Evolutionary conservation across 2,329 filamentous ascomycete species (phyloP), one percentile per base, ranked within the genome.

Genomic region (Colletotrichum musicola): DNA sequence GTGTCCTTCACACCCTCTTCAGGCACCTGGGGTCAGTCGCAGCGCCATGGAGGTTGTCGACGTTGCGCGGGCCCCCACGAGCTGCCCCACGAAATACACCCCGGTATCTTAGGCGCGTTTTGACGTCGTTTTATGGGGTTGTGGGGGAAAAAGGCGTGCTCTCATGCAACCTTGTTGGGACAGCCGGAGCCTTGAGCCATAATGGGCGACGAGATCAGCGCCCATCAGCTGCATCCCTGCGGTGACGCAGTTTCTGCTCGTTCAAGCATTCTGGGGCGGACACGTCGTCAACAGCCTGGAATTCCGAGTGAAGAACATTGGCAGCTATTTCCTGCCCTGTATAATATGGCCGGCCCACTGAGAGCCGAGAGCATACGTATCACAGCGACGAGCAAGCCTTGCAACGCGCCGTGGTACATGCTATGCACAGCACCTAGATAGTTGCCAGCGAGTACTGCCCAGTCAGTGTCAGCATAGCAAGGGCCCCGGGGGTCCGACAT

Each of bases 91-190:
- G 40, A 64, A 64, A 55, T 46, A 55, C 50, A 65, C 61, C 65
- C 65, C 65, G 56, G 65, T 42, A 59, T 60, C 55, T 42, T 40
- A 46, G 51, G 62, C 30, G 56, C 63, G 67, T 57, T 68, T 69
- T 67, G 57, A 68, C 67, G 61, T 69, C 55, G 65, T 69, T 69
- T 69, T 69, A 71, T 69, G 68, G 68, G 57, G 65, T 69, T 71
- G 64, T 69, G 64, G 68, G 61, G 68, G 51, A 53, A 68, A 53
- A 68, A 53, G 30, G 47, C 51, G 56, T 64, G 65, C 60, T 40
- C 58, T 62, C 56, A 69, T 66, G 56, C 65, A 65, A 69, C 68
- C 65, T 69, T 58, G 61, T 71, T 66, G 44, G 64, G 27, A 64
- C 51, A 64, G 22, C 56, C 30, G 46, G 51, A 61, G 57, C 27